Conservation (phyloP, 2,329 filamentous ascomycete species). For the Hypomyces perniciosus region DNA sequence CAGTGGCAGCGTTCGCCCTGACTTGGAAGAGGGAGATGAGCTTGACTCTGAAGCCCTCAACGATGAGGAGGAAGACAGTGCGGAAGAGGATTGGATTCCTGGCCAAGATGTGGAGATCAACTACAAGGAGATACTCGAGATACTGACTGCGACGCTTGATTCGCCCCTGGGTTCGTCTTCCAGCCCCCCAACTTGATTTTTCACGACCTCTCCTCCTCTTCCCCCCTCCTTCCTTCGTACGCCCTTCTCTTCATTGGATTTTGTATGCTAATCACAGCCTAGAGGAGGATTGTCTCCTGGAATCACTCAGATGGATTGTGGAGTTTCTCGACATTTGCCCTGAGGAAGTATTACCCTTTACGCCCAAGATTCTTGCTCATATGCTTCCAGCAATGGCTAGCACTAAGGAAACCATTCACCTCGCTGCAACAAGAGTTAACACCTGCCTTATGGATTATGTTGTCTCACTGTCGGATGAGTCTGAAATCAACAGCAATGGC, state of each 20-base stretch:
- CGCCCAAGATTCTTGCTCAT: slow-evolving; percentile 84
- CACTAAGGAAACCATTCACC: slow-evolving; percentile 79
- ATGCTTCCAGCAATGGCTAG: slow-evolving; percentile 92
- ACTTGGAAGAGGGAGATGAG: slow-evolving; percentile 55
- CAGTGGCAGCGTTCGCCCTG: slow-evolving; percentile 53
- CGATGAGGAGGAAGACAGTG: slow-evolving; percentile 55
- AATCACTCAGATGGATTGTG: slow-evolving; percentile 90
- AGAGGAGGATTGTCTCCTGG: slow-evolving; percentile 89
- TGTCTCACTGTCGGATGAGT: slow-evolving; percentile 76
- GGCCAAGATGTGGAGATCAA: slow-evolving; percentile 96
- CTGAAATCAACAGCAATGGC: slow-evolving; percentile 23
- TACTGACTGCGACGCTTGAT: slow-evolving; percentile 82
- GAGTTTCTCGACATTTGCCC: slow-evolving; percentile 96
- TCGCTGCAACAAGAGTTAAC: slow-evolving; percentile 85
- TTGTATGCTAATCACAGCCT: slow-evolving; percentile 11
- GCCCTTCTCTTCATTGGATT: background rate
- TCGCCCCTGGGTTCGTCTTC: slow-evolving; percentile 62
- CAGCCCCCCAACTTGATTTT: background rate
- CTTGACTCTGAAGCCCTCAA: slow-evolving; percentile 51
- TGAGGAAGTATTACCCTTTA: slow-evolving; percentile 91
- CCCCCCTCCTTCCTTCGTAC: background rate
- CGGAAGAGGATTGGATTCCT: slow-evolving; percentile 92
- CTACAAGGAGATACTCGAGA: slow-evolving; percentile 84
- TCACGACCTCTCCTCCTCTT: background rate
- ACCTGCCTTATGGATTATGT: slow-evolving; percentile 90